Conservation (phyloP, 495 filamentous ascomycete species). For the Neurospora cerealis region DNA sequence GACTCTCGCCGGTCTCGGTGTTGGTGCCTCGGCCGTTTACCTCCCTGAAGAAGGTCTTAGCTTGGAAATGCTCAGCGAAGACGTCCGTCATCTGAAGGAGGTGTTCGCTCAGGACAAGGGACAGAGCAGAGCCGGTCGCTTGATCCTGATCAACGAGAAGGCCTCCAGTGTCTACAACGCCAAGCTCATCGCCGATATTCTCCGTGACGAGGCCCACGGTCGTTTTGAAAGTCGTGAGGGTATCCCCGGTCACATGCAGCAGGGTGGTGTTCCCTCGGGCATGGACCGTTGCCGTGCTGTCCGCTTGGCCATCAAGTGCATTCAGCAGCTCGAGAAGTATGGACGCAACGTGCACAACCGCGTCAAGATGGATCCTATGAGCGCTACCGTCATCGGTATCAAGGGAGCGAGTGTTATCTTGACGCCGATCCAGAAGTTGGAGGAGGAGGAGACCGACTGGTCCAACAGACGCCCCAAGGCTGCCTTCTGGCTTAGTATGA, state of each 20-base stretch:
- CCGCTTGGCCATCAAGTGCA: constrained; percentile 80
- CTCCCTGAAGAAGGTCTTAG: constrained; percentile 95
- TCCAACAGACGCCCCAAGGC: constrained; percentile 70
- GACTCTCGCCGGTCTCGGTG: constrained; percentile 75
- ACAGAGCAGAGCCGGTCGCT: constrained; percentile 81
- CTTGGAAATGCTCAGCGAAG: constrained; percentile 81
- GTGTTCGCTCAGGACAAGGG: constrained; percentile 81
- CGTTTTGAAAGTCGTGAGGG: constrained; percentile 89
- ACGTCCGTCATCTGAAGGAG: constrained; percentile 83
- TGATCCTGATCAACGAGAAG: constrained; percentile 91
- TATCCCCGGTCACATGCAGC: constrained; percentile 93
- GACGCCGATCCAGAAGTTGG: constrained; percentile 61
- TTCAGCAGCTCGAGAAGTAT: constrained; percentile 78
- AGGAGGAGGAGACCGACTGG: constrained; percentile 90
- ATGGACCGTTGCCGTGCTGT: constrained; percentile 95
- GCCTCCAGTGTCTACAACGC: constrained; percentile 85
- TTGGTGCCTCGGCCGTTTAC: constrained; percentile 93
- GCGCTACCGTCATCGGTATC: constrained; percentile 79
- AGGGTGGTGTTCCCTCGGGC: constrained; percentile 84
- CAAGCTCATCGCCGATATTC: constrained; percentile 88
- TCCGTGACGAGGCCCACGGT: constrained; percentile 83
- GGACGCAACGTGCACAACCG: constrained; percentile 54
- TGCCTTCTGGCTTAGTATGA: constrained; percentile 78
- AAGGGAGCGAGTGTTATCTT: constrained; percentile 84
- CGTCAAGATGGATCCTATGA: constrained; percentile 60